phyloP scores from a whole-genome alignment of 306 rosid species.

The Cyamopsis tetragonoloba region DNA sequence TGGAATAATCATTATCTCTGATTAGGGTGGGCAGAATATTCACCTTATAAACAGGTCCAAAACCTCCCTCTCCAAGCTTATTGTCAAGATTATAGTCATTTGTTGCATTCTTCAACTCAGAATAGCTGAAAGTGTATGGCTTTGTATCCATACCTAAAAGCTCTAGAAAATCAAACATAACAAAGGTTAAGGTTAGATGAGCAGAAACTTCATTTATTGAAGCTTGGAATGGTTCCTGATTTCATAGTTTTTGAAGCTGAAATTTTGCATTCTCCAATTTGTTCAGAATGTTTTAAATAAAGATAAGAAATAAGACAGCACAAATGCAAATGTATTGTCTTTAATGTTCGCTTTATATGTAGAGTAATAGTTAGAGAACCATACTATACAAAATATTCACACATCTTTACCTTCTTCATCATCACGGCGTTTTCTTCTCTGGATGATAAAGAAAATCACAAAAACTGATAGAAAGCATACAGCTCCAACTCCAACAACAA shows the following conservation, averaged over 20 bases:
- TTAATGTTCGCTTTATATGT: neutral
- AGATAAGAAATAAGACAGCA: neutral
- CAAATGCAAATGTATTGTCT: neutral
- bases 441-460: slow-evolving; percentile 27
- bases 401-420: slow-evolving; percentile 53
- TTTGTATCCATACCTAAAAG: slow-evolving; percentile 59
- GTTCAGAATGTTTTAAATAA: neutral
- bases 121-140: slow-evolving; percentile 64
- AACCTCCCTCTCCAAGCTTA: slow-evolving; percentile 88
- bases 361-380: neutral
- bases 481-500: slow-evolving; percentile 58
- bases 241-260: neutral
- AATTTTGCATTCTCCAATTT: neutral
- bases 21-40: neutral
- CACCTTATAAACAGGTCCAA: slow-evolving; percentile 84
- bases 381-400: neutral
- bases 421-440: slow-evolving; percentile 40
- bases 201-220: neutral
- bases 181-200: neutral
- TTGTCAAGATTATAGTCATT: slow-evolving; percentile 51
- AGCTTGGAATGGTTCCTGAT: neutral
- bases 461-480: slow-evolving; percentile 34
- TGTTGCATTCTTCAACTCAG: slow-evolving; percentile 61
- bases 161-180: slow-evolving; percentile 43
- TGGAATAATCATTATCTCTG: neutral